Base-by-base conservation (phyloP, 2,329 filamentous ascomycete species). In the Thelonectria rubi region DNA sequence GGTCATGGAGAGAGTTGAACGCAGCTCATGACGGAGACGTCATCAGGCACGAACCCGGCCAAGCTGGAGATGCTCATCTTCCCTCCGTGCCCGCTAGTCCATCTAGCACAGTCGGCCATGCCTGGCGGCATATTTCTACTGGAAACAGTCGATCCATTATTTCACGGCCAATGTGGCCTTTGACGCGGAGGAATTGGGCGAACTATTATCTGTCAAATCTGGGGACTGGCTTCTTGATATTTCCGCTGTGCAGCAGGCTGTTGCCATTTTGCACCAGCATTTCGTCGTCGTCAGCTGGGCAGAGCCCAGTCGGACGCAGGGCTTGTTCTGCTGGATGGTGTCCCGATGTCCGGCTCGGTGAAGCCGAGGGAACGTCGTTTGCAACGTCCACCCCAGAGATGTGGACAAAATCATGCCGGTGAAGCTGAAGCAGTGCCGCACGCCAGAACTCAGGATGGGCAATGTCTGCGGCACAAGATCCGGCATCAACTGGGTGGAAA, bases 91-190 rank as follows among this genome's bases (percentile, higher is more conserved):
- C 34, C n/a, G 24, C 47, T 46, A 26, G 32, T 40, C 48, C 56
- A 56, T 15, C 32, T 48, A 37, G 17, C 58, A 56, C 21, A 37
- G 32, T 46, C 42, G 14, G 15, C 40, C n/a, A 40, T 51, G 50
- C n/a, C 39, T 26, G 48, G 34, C 18, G 15, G n/a, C n/a, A 4
- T n/a, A 50, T 39, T 50, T 30, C 20, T 45, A 39, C 18, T 18
- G 47, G 50, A 26, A 34, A 42, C 46, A 32, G 47, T 52, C 52
- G 51, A 42, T 46, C 51, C 26, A 9, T 46, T 34, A 37, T 20
- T 43, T 18, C 17, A 49, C 39, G 32, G 42, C 46, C 37, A 7
- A 34, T 45, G 8, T n/a, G 42, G 54, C 46, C 24, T 24, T 20
- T 49, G 48, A 42, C 17, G 30, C 20, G 43, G 30, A 46, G 48